Percentiles rank a stretch among this genome's conserved stretches.
phyloP scores from a whole-genome alignment of 2,329 filamentous ascomycete species.

The Stachybotrys chartarum region DNA sequence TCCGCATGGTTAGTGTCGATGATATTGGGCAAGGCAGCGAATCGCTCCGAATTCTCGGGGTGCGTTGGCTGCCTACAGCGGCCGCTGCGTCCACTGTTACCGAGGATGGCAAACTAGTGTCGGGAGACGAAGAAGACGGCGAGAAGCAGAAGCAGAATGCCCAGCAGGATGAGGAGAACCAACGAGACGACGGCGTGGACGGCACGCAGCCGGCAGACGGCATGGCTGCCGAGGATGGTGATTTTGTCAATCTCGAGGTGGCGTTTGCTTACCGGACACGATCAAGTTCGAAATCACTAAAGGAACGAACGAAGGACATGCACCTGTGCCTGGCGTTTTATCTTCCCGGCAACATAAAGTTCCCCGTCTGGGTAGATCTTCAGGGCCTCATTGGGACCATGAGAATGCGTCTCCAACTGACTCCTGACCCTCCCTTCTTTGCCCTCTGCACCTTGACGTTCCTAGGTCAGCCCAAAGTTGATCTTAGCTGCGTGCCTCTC shows the following conservation, averaged over 20 bases:
- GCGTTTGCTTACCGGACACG: constrained; percentile 66
- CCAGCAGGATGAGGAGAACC: constrained; percentile 14
- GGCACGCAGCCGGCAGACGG: constrained; percentile 38
- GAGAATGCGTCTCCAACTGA: constrained; percentile 63
- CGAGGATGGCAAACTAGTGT: constrained; percentile 45
- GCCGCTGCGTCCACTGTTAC: constrained; percentile 57
- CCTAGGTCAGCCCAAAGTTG: constrained; percentile 66
- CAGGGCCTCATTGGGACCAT: constrained; percentile 64
- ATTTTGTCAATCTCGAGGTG: constrained; percentile 71
- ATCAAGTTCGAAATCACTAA: constrained; percentile 53
- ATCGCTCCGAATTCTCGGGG: constrained; percentile 60
- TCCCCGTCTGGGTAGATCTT: constrained; percentile 68
- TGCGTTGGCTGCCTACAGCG: constrained; percentile 66
- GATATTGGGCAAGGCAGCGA: constrained; percentile 72
- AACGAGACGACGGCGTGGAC: constrained; percentile 22
- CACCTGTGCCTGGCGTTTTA: constrained; percentile 69
- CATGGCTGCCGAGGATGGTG: constrained; percentile 70
- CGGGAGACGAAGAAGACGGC: constrained; percentile 24
- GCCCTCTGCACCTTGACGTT: constrained; percentile 68
- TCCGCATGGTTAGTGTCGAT: constrained; percentile 69
- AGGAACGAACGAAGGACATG: constrained; percentile 58
- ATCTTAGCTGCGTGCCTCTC: constrained; percentile 62
- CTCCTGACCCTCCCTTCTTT: constrained; percentile 71
- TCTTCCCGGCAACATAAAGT: constrained; percentile 44
- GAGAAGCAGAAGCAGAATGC: constrained; percentile 25